Evolutionary conservation across 1,284 basidiomycete genomes (phyloP).

Genomic region (Grifola frondosa): DNA sequence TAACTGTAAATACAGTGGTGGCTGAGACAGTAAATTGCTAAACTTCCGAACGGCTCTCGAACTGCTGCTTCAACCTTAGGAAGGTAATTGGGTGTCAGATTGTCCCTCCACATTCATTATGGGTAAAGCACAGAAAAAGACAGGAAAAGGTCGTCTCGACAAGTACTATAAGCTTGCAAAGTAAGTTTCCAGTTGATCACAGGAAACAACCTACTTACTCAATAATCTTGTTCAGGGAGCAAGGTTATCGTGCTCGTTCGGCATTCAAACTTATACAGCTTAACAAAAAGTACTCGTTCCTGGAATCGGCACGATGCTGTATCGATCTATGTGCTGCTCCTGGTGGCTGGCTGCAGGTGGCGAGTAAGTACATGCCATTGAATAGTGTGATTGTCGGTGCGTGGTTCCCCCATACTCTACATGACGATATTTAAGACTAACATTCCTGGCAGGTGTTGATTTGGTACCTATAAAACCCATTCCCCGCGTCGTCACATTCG

Average conservation of each 20-base stretch:
- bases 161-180: constrained; percentile 96
- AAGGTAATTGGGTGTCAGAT: too few relatives aligned
- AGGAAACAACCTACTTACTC: too few relatives aligned
- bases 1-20: not conserved
- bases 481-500: constrained; percentile 90
- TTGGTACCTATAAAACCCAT: constrained; percentile 96
- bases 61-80: constrained; percentile 5
- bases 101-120: constrained; percentile 37
- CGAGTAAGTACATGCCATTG: constrained; percentile 96
- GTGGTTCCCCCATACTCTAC: constrained; percentile 27
- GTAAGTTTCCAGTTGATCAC: constrained; percentile 56
- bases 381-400: constrained; percentile 93
- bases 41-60: too few relatives aligned
- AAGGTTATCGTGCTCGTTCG: constrained; percentile 98
- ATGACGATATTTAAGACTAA: constrained; percentile 5
- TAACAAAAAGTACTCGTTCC: constrained; percentile 96
- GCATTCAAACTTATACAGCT: constrained; percentile 99
- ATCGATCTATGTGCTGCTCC: constrained; percentile 99
- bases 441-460: constrained; percentile 73
- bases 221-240: constrained; percentile 63
- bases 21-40: not conserved
- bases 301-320: constrained; percentile 89
- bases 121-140: constrained; percentile 85
- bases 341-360: constrained; percentile 99
- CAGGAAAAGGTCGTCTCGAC: constrained; percentile 93